phyloP scores from a whole-genome alignment of 1,284 basidiomycete species.

The Rhodotorula sp. region DNA sequence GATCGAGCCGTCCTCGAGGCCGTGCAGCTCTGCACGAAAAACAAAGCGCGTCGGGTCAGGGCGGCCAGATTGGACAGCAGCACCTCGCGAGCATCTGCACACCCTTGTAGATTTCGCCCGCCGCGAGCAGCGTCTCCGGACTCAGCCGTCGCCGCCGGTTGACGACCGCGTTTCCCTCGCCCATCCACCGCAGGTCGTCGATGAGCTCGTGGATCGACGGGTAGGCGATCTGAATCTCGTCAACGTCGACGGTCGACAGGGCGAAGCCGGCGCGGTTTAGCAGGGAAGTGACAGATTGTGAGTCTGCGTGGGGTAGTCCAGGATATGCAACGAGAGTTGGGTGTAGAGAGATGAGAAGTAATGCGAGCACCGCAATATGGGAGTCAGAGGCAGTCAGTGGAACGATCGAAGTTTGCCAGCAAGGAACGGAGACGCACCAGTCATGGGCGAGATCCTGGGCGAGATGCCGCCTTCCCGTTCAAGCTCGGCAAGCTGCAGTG shows the following conservation, averaged over 20 bases:
- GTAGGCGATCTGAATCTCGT: conserved; percentile 88
- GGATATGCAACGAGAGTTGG: not conserved
- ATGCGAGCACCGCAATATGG: not conserved
- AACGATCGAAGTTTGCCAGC: not conserved
- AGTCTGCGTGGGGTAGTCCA: conserved; percentile 33
- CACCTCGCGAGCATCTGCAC: not conserved
- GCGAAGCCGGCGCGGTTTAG: conserved; percentile 91
- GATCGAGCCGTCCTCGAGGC: conserved; percentile 74
- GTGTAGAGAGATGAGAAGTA: no score
- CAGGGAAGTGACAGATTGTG: conserved; percentile 68
- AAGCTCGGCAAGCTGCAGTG: conserved; percentile 89
- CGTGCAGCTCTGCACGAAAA: conserved; percentile 69
- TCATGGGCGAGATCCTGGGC: conserved; percentile 95
- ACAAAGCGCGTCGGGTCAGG: not conserved
- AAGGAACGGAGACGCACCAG: conserved; percentile 60
- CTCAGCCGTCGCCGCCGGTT: conserved; percentile 63
- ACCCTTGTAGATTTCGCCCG: conserved; percentile 92
- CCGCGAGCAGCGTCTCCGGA: conserved; percentile 85
- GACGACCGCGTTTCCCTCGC: conserved; percentile 83
- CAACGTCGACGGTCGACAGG: conserved; percentile 89
- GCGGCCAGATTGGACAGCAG: not conserved
- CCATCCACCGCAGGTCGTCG: conserved; percentile 92
- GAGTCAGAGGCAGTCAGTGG: not conserved
- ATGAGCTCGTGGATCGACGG: conserved; percentile 96
- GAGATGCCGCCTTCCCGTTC: conserved; percentile 96